Evolutionary conservation across 495 filamentous ascomycete genomes (phyloP), one percentile per base, ranked within the genome.

Genomic region (Neurospora cerealis): DNA sequence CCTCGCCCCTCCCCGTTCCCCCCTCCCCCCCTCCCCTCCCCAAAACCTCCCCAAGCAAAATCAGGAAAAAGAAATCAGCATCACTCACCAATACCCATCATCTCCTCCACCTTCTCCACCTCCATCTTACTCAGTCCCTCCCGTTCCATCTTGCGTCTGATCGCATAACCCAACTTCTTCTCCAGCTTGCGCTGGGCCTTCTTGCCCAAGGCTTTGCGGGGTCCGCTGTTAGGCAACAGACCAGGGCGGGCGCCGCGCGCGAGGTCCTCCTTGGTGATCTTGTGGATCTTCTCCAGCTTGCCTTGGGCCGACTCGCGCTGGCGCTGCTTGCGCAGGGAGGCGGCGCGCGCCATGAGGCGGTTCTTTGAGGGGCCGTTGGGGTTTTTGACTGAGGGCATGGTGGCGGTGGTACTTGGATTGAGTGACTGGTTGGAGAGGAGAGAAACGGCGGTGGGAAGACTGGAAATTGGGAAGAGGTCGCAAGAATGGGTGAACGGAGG

Each of bases 151-250:
- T 83, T 82, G n/a, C 83, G 75, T 81, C 78, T 80, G 39, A 84
- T 39, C 6, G 81, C 85, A 72, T 84, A 76, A 4, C 76, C 77
- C 75, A 85, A 66, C 77, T 80, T 78, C 73, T 81, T 76, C 76
- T 86, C 83, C 10, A 85, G 69, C 83, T 86, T 86, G 70, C 80
- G 78, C 81, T 72, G 71, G 78, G 79, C 80, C 82, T 86, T 86
- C 19, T 73, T 74, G 79, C 84, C 83, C 24, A 86, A 28, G 5
- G 81, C 74, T 0, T 70, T 74, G 66, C 81, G 77, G 3, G 85
- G 82, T 0, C 85, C 85, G 78, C 83, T 85, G 24, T 77, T 86
- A 0, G 85, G 83, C 32, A 84, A 70, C 10, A 86, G 71, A 0
- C 85, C 85, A 0, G 78, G 54, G 8, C 81, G 75, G 4, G 84